A percentile compares a stretch with the other conserved stretches of the same genome.
Conservation (phyloP, 768 basidiomycete genomes). For the Guyanaporus albipodus region DNA sequence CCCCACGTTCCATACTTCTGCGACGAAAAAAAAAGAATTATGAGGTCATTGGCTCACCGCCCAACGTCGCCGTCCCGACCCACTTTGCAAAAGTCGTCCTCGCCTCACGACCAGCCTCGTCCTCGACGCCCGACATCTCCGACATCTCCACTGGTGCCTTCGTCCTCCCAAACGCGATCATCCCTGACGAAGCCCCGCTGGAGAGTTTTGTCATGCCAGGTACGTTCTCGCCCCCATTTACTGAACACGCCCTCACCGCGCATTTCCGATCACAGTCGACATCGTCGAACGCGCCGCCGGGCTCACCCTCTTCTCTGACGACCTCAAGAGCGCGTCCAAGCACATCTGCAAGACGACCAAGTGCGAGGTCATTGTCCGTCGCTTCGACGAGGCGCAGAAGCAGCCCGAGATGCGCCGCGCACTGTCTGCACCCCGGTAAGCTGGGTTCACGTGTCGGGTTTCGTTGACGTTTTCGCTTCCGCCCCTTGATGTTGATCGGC, state of each 20-base stretch:
- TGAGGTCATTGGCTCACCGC: conserved; percentile 92
- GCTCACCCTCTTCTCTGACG: conserved; percentile 80
- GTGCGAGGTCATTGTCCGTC: conserved; percentile 83
- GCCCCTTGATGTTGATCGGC: too few species aligned
- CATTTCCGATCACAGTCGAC: conserved; percentile 85
- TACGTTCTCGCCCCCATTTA: conserved; percentile 25
- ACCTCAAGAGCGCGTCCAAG: conserved; percentile 67
- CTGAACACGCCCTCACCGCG: too few species aligned
- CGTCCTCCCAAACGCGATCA: conserved; percentile 91
- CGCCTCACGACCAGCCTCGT: conserved; percentile 68
- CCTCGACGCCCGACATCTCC: conserved; percentile 60
- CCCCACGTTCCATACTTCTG: neutral
- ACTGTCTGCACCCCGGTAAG: conserved; percentile 40
- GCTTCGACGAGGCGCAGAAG: conserved; percentile 90
- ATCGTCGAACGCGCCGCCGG: conserved; percentile 89
- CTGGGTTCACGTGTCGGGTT: neutral
- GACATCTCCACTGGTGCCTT: conserved; percentile 92
- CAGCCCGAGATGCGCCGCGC: conserved; percentile 49
- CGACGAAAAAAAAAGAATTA: conserved; percentile 52
- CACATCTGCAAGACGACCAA: conserved; percentile 87
- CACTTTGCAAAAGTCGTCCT: conserved; percentile 98
- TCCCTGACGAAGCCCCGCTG: conserved; percentile 79
- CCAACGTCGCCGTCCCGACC: conserved; percentile 90
- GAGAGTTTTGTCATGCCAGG: conserved; percentile 80
- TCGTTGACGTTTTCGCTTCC: conserved; percentile 8